These are phyloP conservation scores for Wolfiporia cocos DNA, from an alignment of 1,284 basidiomycete genomes.

Conservation along the genomic window DNA sequence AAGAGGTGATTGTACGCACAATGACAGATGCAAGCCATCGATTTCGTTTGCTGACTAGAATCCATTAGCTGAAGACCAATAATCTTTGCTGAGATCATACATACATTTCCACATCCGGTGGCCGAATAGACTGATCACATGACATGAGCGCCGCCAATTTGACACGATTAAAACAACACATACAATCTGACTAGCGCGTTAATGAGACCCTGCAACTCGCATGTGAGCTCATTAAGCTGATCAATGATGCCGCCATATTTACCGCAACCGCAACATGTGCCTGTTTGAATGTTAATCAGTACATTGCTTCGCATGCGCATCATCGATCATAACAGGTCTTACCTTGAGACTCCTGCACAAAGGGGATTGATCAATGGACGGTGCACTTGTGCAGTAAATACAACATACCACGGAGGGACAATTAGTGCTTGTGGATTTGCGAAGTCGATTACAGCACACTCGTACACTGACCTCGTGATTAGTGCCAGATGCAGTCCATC, in stretches of 20 bases:
- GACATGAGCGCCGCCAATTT: neutral
- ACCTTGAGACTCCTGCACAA: slow-evolving; percentile 7
- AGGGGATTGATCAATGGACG: no score
- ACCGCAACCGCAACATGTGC: slow-evolving; percentile 1
- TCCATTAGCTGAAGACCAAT: neutral
- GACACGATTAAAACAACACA: neutral
- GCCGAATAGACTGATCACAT: slow-evolving; percentile 2
- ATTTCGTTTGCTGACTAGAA: slow-evolving; percentile 3
- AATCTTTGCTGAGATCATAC: neutral
- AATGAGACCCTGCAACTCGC: slow-evolving; percentile 1
- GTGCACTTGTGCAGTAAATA: neutral
- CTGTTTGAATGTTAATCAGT: neutral
- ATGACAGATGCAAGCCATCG: slow-evolving; percentile 3
- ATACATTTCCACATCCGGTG: slow-evolving; percentile 6
- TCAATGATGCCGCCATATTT: neutral
- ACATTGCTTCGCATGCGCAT: neutral
- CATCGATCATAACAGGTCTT: neutral
- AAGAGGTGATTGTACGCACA: neutral
- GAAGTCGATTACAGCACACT: slow-evolving; percentile 11
- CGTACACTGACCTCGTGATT: slow-evolving; percentile 11
- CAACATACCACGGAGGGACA: slow-evolving; percentile 3
- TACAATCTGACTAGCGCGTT: slow-evolving; percentile 5
- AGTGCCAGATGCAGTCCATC: slow-evolving; percentile 10
- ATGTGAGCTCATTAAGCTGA: neutral
- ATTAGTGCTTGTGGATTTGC: slow-evolving; percentile 5